A percentile compares a stretch with the other conserved stretches of the same genome.
These are phyloP conservation scores for Cercospora zeae-maydis DNA, from an alignment of 2,329 filamentous ascomycete species.

Conservation along the genomic window DNA sequence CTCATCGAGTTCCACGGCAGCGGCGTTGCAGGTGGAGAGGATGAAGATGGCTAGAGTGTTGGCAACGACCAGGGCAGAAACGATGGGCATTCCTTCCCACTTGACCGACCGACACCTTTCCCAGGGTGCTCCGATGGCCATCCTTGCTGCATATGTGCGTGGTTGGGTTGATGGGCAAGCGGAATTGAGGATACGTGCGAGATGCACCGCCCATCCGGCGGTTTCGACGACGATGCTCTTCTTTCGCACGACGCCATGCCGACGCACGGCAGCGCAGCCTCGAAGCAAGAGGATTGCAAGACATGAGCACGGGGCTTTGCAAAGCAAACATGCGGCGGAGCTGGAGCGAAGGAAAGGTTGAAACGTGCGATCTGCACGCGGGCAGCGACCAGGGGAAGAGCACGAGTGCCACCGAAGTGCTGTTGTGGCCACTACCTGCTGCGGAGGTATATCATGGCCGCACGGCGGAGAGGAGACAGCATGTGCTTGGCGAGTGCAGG, in stretches of 20 bases:
- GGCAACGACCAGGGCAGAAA: conserved; percentile 14
- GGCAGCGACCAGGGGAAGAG: conserved; percentile 3
- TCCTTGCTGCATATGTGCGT: not conserved
- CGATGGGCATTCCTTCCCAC: conserved; percentile 19
- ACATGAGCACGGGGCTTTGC: not conserved
- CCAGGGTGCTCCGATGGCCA: conserved; percentile 25
- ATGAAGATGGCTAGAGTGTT: conserved; percentile 18
- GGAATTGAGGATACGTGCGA: not conserved
- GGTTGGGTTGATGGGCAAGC: not conserved
- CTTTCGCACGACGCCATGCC: not conserved
- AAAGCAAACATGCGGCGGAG: not conserved
- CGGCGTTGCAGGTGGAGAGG: conserved; percentile 17
- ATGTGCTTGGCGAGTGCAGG: not conserved
- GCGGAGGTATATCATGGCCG: not conserved
- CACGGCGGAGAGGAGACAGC: not conserved
- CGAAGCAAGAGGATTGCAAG: not conserved
- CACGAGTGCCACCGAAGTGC: conserved; percentile 1
- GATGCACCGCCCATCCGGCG: not conserved
- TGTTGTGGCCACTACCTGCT: not conserved
- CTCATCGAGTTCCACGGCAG: conserved; percentile 13
- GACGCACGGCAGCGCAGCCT: not conserved
- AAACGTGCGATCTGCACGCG: not conserved
- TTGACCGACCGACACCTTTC: conserved; percentile 17
- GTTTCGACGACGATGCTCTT: not conserved
- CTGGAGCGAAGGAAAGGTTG: not conserved